These are phyloP conservation scores for Mariannaea elegans DNA, from an alignment of 2,329 filamentous ascomycete species.

Conservation along the genomic window DNA sequence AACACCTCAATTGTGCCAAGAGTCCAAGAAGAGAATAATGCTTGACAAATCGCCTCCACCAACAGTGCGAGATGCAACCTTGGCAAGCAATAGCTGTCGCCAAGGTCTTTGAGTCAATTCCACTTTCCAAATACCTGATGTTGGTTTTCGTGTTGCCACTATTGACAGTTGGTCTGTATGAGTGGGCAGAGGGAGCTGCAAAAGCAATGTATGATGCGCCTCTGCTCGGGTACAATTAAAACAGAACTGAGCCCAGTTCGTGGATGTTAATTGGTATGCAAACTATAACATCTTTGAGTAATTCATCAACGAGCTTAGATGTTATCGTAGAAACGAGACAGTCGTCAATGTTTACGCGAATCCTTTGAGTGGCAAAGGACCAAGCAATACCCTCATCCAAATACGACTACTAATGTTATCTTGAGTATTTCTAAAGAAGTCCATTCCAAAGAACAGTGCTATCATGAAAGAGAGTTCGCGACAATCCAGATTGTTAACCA, in stretches of 20 bases:
- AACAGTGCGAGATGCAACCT: not conserved
- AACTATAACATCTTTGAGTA: not conserved
- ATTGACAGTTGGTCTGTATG: not conserved
- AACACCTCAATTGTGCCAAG: not conserved
- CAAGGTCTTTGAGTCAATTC: not conserved
- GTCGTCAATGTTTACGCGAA: too few species aligned
- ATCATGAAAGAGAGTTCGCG: too few species aligned
- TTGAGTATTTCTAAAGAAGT: too few species aligned
- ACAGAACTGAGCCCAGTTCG: not conserved
- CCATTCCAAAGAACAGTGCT: too few species aligned
- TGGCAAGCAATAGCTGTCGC: not conserved
- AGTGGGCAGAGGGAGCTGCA: not conserved
- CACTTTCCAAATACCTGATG: not conserved
- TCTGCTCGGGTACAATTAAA: not conserved
- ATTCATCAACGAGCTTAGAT: too few species aligned
- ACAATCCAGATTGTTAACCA: too few species aligned
- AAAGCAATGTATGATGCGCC: not conserved
- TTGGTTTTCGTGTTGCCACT: not conserved
- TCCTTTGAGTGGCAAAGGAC: too few species aligned
- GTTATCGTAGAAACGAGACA: too few species aligned
- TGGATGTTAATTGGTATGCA: not conserved
- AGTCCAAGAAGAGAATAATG: not conserved
- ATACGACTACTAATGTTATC: too few species aligned
- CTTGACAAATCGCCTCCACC: conserved; percentile 4
- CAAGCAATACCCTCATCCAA: too few species aligned